Evolutionary conservation across 306 rosid genomes (phyloP).

Genomic region (Carpinus viminea): DNA sequence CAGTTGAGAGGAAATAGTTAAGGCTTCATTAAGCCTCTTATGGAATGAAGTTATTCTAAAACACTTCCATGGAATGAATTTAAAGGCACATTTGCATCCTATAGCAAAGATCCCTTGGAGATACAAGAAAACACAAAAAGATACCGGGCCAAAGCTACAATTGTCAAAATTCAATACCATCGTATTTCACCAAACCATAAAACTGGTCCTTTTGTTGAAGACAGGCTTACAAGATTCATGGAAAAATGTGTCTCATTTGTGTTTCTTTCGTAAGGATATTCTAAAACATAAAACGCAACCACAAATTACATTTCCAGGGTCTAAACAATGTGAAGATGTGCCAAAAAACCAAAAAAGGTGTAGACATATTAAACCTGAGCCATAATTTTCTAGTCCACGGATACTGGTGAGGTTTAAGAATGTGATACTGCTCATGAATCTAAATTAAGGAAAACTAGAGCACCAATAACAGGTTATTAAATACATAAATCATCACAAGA

Average conservation of each 20-base stretch:
- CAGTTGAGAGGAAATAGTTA: background rate
- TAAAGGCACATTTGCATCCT: background rate
- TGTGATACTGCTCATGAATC: background rate
- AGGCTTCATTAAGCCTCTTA: background rate
- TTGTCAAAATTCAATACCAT: background rate
- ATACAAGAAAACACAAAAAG: background rate
- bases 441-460: conserved; percentile 1
- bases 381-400: background rate
- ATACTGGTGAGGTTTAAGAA: background rate
- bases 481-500: background rate
- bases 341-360: background rate
- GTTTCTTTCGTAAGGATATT: background rate
- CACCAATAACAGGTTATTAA: background rate
- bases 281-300: background rate
- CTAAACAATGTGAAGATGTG: background rate
- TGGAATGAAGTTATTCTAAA: background rate
- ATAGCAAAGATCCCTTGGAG: background rate
- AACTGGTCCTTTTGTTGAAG: background rate
- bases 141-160: background rate
- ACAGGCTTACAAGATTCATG: background rate
- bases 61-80: background rate
- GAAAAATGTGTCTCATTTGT: background rate
- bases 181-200: background rate
- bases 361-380: background rate
- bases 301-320: background rate